A percentile compares a stretch with the other conserved stretches of the same genome.
Evolutionary conservation across 2,329 filamentous ascomycete genomes (phyloP).

Genomic region (Arthroderma uncinatum): DNA sequence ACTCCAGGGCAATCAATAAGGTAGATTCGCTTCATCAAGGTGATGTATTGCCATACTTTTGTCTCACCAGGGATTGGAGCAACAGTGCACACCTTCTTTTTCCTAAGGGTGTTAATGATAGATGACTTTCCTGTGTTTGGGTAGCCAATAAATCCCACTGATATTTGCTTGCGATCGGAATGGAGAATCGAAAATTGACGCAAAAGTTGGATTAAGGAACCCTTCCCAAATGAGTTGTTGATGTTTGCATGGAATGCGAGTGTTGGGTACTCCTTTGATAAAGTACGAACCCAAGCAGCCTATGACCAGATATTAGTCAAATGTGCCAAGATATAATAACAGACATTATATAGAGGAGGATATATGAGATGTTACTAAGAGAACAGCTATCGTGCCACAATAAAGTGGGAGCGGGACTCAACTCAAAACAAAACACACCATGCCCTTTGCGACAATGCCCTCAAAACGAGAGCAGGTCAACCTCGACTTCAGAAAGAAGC

Average conservation of each 20-base stretch:
- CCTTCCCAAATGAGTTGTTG: constrained; percentile 94
- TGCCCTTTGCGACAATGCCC: constrained; percentile 60
- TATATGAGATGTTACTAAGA: constrained; percentile 99
- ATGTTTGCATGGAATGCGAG: constrained; percentile 90
- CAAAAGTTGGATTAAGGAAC: constrained; percentile 80
- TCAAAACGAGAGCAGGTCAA: constrained; percentile 83
- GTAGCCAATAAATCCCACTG: constrained; percentile 77
- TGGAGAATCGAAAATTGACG: constrained; percentile 88
- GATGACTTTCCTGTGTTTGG: constrained; percentile 94
- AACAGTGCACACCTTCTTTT: constrained; percentile 87
- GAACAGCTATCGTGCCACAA: constrained; percentile 57
- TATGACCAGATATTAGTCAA: constrained; percentile 35
- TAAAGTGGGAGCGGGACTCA: constrained; percentile 67
- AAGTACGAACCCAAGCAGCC: constrained; percentile 82
- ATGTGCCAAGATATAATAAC: constrained; percentile 15
- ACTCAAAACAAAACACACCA: constrained; percentile 89
- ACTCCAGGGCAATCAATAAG: constrained; percentile 96
- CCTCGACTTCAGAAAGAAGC: constrained; percentile 51
- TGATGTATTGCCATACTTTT: constrained; percentile 97
- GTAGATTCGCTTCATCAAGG: constrained; percentile 85
- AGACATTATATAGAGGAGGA: constrained; percentile 24
- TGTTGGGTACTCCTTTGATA: constrained; percentile 87
- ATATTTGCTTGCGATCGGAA: constrained; percentile 84
- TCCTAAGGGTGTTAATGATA: constrained; percentile 90
- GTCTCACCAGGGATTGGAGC: constrained; percentile 94